These are phyloP conservation scores for Fusarium caatingaense DNA, from an alignment of 2,329 filamentous ascomycete species.

Conservation along the genomic window DNA sequence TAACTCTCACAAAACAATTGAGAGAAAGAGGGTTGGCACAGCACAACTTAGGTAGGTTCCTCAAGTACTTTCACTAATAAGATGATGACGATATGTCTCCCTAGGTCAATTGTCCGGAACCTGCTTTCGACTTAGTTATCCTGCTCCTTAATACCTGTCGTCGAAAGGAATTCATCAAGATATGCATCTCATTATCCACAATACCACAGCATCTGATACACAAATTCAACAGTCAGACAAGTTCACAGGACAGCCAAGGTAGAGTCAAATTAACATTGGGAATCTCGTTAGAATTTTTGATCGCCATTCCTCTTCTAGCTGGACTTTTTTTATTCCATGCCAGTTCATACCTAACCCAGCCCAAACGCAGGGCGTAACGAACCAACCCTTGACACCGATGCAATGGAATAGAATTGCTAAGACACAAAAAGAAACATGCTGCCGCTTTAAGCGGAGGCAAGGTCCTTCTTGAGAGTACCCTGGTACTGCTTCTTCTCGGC, in stretches of 20 bases:
- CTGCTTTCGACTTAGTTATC: too few species aligned
- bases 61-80: neutral
- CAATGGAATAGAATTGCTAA: conserved; percentile 54
- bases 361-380: conserved; percentile 51
- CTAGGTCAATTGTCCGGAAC: too few species aligned
- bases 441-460: conserved; percentile 60
- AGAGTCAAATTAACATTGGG: conserved; percentile 48
- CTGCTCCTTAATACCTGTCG: too few species aligned
- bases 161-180: neutral
- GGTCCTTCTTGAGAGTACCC: conserved; percentile 99
- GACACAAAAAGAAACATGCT: conserved; percentile 57
- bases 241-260: conserved; percentile 25
- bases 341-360: conserved; percentile 53
- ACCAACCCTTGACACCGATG: conserved; percentile 67
- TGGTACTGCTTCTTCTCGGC: conserved; percentile 98
- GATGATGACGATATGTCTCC: neutral
- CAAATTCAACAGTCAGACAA: neutral
- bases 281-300: conserved; percentile 51
- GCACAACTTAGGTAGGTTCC: neutral
- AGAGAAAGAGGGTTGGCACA: neutral
- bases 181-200: neutral
- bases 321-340: conserved; percentile 52
- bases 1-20: neutral
- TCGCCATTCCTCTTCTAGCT: conserved; percentile 51
- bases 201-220: neutral